phyloP scores from a whole-genome alignment of 257 asterid species.

The Forsythia suspensa region DNA sequence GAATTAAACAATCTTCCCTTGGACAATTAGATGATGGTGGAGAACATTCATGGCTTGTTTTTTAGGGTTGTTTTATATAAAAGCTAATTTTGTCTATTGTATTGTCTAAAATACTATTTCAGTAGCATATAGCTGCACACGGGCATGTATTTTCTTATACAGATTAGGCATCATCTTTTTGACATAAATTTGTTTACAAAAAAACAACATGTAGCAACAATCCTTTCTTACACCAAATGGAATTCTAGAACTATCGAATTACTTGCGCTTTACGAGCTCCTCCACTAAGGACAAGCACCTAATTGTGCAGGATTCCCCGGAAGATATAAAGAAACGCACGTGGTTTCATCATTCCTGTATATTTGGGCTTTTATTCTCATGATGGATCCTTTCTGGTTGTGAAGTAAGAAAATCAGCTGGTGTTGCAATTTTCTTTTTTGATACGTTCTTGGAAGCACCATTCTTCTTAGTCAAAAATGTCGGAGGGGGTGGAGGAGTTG shows the following conservation, averaged over 20 bases:
- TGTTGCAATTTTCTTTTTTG: slow-evolving; percentile 28
- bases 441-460: slow-evolving; percentile 36
- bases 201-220: not conserved
- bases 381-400: slow-evolving; percentile 34
- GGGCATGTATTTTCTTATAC: not conserved
- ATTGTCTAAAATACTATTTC: too few relatives aligned
- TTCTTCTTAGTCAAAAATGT: slow-evolving; percentile 42
- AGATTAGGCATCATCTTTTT: not conserved
- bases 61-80: too few relatives aligned
- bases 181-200: not conserved
- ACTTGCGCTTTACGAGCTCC: not conserved
- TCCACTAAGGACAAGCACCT: not conserved
- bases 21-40: too few relatives aligned
- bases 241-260: slow-evolving; percentile 2
- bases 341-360: slow-evolving; percentile 38
- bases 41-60: too few relatives aligned
- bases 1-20: not conserved
- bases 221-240: not conserved
- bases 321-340: not conserved
- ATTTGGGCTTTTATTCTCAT: slow-evolving; percentile 62
- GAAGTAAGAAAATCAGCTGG: slow-evolving; percentile 27
- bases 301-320: not conserved
- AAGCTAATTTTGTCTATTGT: too few relatives aligned
- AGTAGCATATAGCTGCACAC: not conserved
- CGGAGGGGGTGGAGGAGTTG: slow-evolving; percentile 50